Base-by-base conservation (phyloP, 331 rosid genomes). In the Stylosanthes scabra region DNA sequence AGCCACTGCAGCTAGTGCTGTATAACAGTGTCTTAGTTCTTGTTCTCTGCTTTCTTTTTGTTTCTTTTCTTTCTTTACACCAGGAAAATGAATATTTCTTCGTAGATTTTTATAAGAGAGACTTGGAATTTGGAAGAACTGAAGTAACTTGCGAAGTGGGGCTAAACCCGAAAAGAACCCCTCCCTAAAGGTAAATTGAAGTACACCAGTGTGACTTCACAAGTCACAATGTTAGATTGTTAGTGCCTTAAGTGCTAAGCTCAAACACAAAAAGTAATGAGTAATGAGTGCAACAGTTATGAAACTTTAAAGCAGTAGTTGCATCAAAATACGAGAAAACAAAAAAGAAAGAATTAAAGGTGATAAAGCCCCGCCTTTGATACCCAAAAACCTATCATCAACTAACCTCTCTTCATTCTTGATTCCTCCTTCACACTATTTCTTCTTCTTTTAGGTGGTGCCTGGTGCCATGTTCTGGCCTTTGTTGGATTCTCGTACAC, bases 401-500 rank as follows among this genome's bases (percentile, higher is more conserved):
- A 73, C 79, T 78, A 20, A n/a, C n/a, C n/a, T 20, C 1, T 20
- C 25, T 20, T 20, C 25, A 1, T 15, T 63, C 27, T 65, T 63
- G 60, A 31, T 50, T 27, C 20, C 69, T 15, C 60, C 57, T 66
- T 2, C 83, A 60, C 67, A 52, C 11, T 51, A n/a, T n/a, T n/a
- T 13, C 20, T 25, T 31, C 57, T 42, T 69, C 25, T 54, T 51
- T 72, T 12, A 34, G 59, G 42, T 59, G 66, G 39, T 34, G 39
- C 39, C 46, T 44, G 59, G 37, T 60, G 82, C 88, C 77, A 93
- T 93, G 97, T 82, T 60, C 81, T 80, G 80, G 68, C 70, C 29
- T 76, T 80, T 47, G 52, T 63, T 65, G 50, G 67, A 76, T 59
- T 78, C 58, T 70, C 85, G 71, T 11, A 40, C 83, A 69, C 73